A percentile compares a stretch with the other conserved stretches of the same genome.
Conservation (phyloP, 768 basidiomycete genomes). For the Tylopilus vinaceipallidus region DNA sequence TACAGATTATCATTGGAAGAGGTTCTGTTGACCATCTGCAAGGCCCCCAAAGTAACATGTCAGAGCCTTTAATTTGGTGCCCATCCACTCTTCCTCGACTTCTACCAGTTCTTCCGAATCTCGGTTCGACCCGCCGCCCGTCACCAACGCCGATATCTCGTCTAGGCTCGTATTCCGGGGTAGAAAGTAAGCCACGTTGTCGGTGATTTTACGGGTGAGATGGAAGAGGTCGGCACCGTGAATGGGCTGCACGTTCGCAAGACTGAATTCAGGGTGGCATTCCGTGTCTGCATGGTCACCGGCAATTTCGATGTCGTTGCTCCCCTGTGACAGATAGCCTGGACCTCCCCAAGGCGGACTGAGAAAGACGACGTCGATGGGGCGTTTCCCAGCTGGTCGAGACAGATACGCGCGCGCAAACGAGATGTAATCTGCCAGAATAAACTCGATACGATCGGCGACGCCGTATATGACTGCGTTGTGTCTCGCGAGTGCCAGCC, state of each 20-base stretch:
- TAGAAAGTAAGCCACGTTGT: conserved; percentile 85
- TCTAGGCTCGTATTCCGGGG: conserved; percentile 77
- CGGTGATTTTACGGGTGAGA: conserved; percentile 67
- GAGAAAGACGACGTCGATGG: conserved; percentile 87
- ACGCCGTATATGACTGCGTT: conserved; percentile 95
- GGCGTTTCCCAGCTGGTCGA: conserved; percentile 36
- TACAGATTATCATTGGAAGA: conserved; percentile 40
- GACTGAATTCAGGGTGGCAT: conserved; percentile 57
- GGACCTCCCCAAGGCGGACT: conserved; percentile 98
- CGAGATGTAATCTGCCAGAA: conserved; percentile 79
- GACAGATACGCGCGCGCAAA: conserved; percentile 62
- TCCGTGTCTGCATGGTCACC: conserved; percentile 7
- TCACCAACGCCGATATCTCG: conserved; percentile 62
- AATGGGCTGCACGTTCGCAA: conserved; percentile 73
- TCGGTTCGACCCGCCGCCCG: background rate
- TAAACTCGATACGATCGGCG: conserved; percentile 91
- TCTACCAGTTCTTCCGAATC: conserved; percentile 61
- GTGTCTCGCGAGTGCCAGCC: conserved; percentile 89
- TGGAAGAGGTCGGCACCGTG: conserved; percentile 81
- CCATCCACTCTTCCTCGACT: conserved; percentile 97
- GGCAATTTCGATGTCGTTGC: background rate
- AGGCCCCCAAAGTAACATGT: conserved; percentile 94
- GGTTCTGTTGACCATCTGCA: conserved; percentile 59
- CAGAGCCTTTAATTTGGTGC: conserved; percentile 86
- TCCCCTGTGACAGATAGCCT: conserved; percentile 47